Conservation (phyloP, 2,329 filamentous ascomycete genomes). For the Aquanectria penicillioides region DNA sequence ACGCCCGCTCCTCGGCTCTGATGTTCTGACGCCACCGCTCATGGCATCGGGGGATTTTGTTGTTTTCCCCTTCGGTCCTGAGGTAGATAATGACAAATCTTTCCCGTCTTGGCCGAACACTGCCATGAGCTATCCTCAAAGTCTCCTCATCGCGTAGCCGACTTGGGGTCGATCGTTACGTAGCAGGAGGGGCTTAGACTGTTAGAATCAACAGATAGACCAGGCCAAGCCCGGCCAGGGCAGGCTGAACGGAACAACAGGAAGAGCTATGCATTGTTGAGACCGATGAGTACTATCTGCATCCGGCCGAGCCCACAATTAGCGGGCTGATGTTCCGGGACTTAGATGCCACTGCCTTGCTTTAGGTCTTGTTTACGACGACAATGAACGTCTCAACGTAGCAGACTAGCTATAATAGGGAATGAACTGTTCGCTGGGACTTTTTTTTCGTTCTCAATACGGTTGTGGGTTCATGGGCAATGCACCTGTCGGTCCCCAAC, state of each 20-base stretch:
- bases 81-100: conserved; percentile 7
- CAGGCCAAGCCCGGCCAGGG: conserved; percentile 7
- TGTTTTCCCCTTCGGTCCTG: not conserved
- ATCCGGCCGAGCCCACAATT: conserved; percentile 19
- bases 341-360: conserved; percentile 5
- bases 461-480: conserved; percentile 7
- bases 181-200: no score
- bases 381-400: no score
- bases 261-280: not conserved
- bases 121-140: conserved; percentile 1
- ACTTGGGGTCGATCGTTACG: not conserved
- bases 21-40: conserved; percentile 9
- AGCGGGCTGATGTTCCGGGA: conserved; percentile 15
- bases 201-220: no score
- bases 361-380: not conserved
- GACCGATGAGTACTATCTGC: not conserved
- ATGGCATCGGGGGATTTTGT: conserved; percentile 11
- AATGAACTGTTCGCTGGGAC: no score
- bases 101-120: conserved; percentile 8
- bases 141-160: conserved; percentile 2
- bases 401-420: no score
- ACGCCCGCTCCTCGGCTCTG: not conserved
- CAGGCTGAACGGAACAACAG: conserved; percentile 1
- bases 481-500: conserved; percentile 5
- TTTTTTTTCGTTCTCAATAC: no score